Base-by-base conservation (phyloP, 192 early-diverging fungal species). In the Rhizophlyctis rosea region DNA sequence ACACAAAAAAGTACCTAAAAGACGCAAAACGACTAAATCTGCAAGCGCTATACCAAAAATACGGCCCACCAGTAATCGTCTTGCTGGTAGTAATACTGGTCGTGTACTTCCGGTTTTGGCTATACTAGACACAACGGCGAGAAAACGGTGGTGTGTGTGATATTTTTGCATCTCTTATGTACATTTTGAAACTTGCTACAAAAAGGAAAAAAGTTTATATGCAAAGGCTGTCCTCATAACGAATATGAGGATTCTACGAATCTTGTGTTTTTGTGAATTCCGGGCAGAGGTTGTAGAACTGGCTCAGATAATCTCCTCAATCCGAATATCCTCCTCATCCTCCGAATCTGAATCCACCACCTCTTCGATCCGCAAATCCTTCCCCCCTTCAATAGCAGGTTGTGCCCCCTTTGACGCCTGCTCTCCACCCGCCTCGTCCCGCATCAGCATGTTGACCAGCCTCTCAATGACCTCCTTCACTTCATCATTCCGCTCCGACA, bases 31-130 rank as follows among this genome's bases (percentile, higher is more conserved):
- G 87, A 68, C 81, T 96, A 50, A 94, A 96, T 69, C 70, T 90
- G 50, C 91, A 96, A 70, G 89, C 91, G 52, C 72, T 96, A 59
- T 90, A 90, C 72, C 91, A 94, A 73, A 96, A 96, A 70, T 96
- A 96, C 68, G 96, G 94, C 16, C 93, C 95, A 35, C 88, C 88
- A 25, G 86, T 76, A 27, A 83, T 90, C 39, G 84, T 98, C n/a
- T 65, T 81, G 23, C 65, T 81, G 29, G 83, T 92, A 32, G 87
- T 98, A n/a, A 56, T 90, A 30, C 65, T 94, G 34, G 89, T 98
- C 27, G 60, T 98, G 39, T 87, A 90, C 56, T 70, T 91, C 30
- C 77, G 87, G 23, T 72, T 74, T 30, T 76, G 53, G 47, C 77
- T 76, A 79, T 85, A 67, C 62, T 82, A 56, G 77, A 4, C 56